Conservation (phyloP, 2,329 filamentous ascomycete species). For the Colletotrichum horii region DNA sequence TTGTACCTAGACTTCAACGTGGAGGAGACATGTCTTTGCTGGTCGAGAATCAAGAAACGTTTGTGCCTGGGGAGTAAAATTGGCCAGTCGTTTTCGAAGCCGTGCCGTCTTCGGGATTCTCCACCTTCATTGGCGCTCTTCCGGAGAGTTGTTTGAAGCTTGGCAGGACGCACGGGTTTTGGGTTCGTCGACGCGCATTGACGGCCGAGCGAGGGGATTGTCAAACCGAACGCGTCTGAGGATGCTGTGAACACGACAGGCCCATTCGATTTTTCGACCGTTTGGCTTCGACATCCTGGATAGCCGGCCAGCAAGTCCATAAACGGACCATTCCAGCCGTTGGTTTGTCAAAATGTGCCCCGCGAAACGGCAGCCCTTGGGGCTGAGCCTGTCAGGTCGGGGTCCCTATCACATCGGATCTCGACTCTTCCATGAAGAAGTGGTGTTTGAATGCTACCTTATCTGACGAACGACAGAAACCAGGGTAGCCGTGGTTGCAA, state of each 20-base stretch:
- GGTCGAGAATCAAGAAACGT: constrained; percentile 2
- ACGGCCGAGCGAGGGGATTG: constrained; percentile 1
- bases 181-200: constrained; percentile 14
- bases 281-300: background rate
- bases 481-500: background rate
- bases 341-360: background rate
- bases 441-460: background rate
- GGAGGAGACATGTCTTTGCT: constrained; percentile 12
- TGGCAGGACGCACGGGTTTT: constrained; percentile 10
- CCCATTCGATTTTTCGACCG: background rate
- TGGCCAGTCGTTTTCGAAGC: background rate
- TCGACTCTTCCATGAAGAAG: background rate
- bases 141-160: constrained; percentile 6
- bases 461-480: background rate
- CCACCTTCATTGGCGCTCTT: background rate
- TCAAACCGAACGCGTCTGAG: constrained; percentile 19
- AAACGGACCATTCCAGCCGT: background rate
- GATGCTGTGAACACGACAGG: background rate
- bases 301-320: background rate
- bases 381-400: background rate
- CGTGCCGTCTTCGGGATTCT: background rate
- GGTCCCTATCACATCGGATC: constrained; percentile 9
- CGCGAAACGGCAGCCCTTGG: background rate
- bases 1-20: background rate
- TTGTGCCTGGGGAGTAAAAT: background rate